Base-by-base conservation (phyloP, 805 yeast species). In the Spathaspora boniae region DNA sequence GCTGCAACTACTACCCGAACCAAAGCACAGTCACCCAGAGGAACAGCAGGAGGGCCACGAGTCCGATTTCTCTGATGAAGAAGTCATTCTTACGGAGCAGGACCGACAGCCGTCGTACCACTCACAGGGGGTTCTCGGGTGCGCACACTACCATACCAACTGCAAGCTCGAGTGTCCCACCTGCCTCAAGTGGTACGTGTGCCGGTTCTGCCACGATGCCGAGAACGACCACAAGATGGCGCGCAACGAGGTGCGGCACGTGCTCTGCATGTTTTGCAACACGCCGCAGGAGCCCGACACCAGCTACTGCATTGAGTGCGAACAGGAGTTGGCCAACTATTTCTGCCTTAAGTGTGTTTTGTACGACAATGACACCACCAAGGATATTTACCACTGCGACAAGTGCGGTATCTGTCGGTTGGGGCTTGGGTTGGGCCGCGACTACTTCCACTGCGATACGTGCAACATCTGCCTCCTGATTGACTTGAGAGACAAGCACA, bases 321-420 rank as follows among this genome's bases (percentile, higher is more conserved):
- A 73, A 29, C 65, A 61, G 31, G 75, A 74, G 33, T 69, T 89
- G 54, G 86, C 95, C 24, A 65, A 73, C 37, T 88, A 91, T 55
- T 87, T 75, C 53, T 89, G 98, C 58, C 68, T 65, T 4, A 74
- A 68, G 33, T 89, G 98, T 63, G 81, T 78, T 41, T 68, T 89
- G 17, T 91, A 83, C 67, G 96, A 88, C 54, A 82, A 83, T 52
- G 93, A 86, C 53, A 66, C 76, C 6, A 63, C 70, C 28, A 87
- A 86, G 51, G 83, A 83, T 43, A 88, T 89, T 16, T 89, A 88
- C 52, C 98, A 89, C 55, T 89, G 98, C 57, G 86, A 80, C 47
- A 84, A 81, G 47, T 89, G 98, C 64, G 96, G 95, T 0, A 87
- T 91, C 36, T 89, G 98, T 56, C 73, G 97, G 9, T 66, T 91